Base-by-base conservation (phyloP, 164 flowering plant genomes). In the Stephania cephalantha region DNA sequence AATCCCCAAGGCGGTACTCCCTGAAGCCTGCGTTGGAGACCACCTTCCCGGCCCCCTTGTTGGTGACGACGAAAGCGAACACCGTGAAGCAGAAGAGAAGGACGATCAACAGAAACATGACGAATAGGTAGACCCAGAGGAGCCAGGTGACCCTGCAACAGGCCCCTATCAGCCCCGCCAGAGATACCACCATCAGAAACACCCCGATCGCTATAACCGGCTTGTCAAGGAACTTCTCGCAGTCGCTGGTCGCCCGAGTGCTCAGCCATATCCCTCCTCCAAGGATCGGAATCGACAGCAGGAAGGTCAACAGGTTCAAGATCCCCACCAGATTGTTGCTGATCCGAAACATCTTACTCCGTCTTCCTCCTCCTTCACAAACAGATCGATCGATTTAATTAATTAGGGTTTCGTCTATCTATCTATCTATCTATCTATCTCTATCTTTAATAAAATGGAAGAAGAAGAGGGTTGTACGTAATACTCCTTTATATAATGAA, bases 121-220 rank as follows among this genome's bases (percentile, higher is more conserved):
- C 85, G 3, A 84, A 12, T 6, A 87, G 83, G 79, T 89, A 89
- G 46, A 85, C 22, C 87, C 87, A 85, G 52, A 89, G 85, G 2
- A 89, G 80, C 82, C 84, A 85, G 9, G 84, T 69, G 3, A 84
- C 80, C 6, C 85, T 53, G 71, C 82, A 89, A 75, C 88, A 87
- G 1, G 90, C 82, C 18, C 90, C 92, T 75, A 89, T 71, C 15
- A 89, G 66, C 15, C 92, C 92, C 2, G 86, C 87, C 30, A 89
- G 77, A 1, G 92, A 85, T 8, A 89, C 80, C 1, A 84, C 8
- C 77, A 89, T n/a, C 22, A 89, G 83, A 64, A 85, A 83, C 0
- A 83, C 85, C 0, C 92, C 92, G 9, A 86, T 11, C 5, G 76
- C 81, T n/a, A 87, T 79, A 6, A 85, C 11, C 4, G 90, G 90